Percentiles rank a stretch among this genome's conserved stretches.
Evolutionary conservation across 2,329 filamentous ascomycete genomes (phyloP).

Genomic region (Hypoxylon sp.): DNA sequence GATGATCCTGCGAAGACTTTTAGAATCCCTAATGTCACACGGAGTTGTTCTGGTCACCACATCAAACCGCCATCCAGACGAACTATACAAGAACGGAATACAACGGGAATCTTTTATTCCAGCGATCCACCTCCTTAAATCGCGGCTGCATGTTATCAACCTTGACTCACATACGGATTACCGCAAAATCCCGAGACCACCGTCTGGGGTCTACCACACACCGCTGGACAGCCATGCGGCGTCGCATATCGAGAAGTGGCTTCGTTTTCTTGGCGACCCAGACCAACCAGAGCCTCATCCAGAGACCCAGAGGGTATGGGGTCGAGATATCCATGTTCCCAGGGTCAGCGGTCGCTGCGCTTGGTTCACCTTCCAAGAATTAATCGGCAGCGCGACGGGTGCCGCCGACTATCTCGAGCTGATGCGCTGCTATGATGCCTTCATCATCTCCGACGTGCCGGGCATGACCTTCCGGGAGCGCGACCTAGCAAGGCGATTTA

Average conservation of each 20-base stretch:
- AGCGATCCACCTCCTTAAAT: constrained; percentile 92
- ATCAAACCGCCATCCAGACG: constrained; percentile 94
- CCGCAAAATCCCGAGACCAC: constrained; percentile 93
- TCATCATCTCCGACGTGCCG: constrained; percentile 91
- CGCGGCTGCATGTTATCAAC: constrained; percentile 88
- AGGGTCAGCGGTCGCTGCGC: constrained; percentile 89
- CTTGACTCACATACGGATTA: constrained; percentile 97
- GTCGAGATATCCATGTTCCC: constrained; percentile 88
- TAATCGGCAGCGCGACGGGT: constrained; percentile 89
- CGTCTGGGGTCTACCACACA: constrained; percentile 94
- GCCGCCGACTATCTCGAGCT: constrained; percentile 97
- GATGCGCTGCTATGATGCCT: constrained; percentile 89
- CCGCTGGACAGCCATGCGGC: constrained; percentile 83
- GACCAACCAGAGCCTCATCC: constrained; percentile 80
- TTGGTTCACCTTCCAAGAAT: constrained; percentile 91
- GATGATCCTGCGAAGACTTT: constrained; percentile 91
- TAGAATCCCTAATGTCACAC: constrained; percentile 94
- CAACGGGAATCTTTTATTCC: constrained; percentile 96
- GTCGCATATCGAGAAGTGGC: constrained; percentile 94
- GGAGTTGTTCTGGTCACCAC: constrained; percentile 98
- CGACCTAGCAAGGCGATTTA: constrained; percentile 92
- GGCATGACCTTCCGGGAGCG: constrained; percentile 90
- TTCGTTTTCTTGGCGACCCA: constrained; percentile 90
- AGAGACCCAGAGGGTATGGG: constrained; percentile 90
- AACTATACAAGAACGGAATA: constrained; percentile 98